Base-by-base conservation (phyloP, 2,329 filamentous ascomycete genomes). In the Scleromitrula shiraiana region DNA sequence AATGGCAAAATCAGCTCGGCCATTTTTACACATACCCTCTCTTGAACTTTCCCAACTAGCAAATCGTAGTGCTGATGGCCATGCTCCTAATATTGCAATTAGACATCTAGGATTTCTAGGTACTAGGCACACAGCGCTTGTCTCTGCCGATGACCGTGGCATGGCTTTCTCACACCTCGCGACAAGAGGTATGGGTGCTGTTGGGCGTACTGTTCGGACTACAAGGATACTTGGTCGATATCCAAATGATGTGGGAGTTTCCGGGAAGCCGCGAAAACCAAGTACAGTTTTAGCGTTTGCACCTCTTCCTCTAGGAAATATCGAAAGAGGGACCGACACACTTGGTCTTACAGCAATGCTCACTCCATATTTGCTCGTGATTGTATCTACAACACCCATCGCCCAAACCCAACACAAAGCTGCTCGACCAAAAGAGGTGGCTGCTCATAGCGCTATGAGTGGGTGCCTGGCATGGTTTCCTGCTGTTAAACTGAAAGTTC, bases 121-220 rank as follows among this genome's bases (percentile, higher is more conserved):
- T 7, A 96, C 88, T 3, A 78, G 94, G 50, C 90, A 93, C 60
- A 98, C 93, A 12, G 93, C 94, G 3, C 73, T 98, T 5, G 90
- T 97, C 9, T 98, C 93, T 4, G 93, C 93, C 2, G 90, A 98
- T 66, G 87, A 95, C 60, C 80, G 80, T 41, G 93, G 94, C 17
- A 98, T 98, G 94, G 91, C 93, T 0, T 98, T 98, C 65, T 96
- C 93, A 3, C 94, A 98, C 67, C 76, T 98, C 8, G 94, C 93
- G 8, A 95, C 88, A 8, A 77, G 94, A 59, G 94, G 93, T 2
- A 83, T 94, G 30, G 93, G 93, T 3, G 78, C 89, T 20, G 76
- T 98, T 19, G 89, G 85, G 5, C 79, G 93, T 49, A 83, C 81
- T 0, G 85, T 98, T 39, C 95, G 88, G 68, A 95, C 88, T 0